A percentile compares a stretch with the other conserved stretches of the same genome.
Conservation (phyloP, 2,329 filamentous ascomycete genomes). For the Hypoxylon sp. region DNA sequence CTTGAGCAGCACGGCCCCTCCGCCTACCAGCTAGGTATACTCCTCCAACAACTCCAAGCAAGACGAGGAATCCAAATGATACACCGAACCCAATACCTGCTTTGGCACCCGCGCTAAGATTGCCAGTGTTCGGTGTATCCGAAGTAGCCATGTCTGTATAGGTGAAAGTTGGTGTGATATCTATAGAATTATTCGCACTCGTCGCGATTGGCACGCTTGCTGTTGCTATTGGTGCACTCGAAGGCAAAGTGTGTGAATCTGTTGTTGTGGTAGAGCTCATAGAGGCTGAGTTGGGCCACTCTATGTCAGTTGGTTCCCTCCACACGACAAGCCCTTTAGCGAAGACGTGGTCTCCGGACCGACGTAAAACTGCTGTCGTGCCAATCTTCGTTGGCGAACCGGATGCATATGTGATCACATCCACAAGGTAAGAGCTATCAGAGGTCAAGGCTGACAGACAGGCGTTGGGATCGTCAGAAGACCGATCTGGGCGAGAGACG, state of each 20-base stretch:
- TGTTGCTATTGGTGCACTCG: neutral
- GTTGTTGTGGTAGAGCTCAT: neutral
- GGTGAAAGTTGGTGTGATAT: neutral
- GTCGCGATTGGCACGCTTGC: conserved; percentile 1
- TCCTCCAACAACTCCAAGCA: conserved; percentile 3
- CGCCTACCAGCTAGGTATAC: conserved; percentile 16
- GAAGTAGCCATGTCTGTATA: neutral
- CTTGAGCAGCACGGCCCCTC: neutral
- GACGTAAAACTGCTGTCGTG: neutral
- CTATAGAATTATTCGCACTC: neutral
- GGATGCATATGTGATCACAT: conserved; percentile 4
- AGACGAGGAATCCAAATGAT: neutral
- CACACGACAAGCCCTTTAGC: conserved; percentile 22
- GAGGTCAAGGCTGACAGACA: conserved; percentile 6
- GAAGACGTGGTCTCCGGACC: neutral
- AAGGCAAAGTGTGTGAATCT: neutral
- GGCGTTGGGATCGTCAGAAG: conserved; percentile 4
- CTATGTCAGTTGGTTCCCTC: conserved; percentile 4
- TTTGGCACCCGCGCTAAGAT: neutral
- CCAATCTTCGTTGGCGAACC: conserved; percentile 4
- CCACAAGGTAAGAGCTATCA: conserved; percentile 15
- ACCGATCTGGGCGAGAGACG: neutral
- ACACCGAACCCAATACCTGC: conserved; percentile 13
- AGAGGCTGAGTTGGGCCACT: conserved; percentile 3
- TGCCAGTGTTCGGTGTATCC: neutral